Percentiles rank a stretch among this genome's conserved stretches.
phyloP scores from a whole-genome alignment of 768 basidiomycete genomes.

The Suillus subluteus region DNA sequence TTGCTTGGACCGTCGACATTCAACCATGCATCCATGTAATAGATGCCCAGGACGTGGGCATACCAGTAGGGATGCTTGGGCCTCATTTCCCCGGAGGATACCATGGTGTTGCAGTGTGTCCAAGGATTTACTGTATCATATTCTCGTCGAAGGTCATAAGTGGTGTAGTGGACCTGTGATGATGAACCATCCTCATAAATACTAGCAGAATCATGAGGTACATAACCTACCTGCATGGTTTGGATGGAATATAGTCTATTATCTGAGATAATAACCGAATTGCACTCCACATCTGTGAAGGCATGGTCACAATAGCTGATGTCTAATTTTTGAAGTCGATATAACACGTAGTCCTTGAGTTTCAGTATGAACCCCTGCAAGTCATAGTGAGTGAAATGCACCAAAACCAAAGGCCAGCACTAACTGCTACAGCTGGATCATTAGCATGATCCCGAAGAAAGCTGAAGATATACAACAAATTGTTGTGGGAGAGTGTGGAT shows the following conservation, averaged over 20 bases:
- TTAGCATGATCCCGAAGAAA: background rate
- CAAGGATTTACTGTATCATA: slow-evolving; percentile 27
- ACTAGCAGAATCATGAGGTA: too few species aligned
- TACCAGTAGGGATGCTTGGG: slow-evolving; percentile 41
- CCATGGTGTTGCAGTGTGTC: slow-evolving; percentile 40
- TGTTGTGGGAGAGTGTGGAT: background rate
- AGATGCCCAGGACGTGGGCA: slow-evolving; percentile 37
- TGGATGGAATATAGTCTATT: background rate
- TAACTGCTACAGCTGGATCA: background rate
- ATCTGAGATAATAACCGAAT: background rate
- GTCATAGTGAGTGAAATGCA: too few species aligned
- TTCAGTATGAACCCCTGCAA: background rate
- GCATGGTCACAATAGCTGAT: background rate
- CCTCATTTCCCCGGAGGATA: slow-evolving; percentile 19
- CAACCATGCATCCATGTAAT: slow-evolving; percentile 22
- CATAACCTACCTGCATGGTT: background rate
- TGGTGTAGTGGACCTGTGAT: slow-evolving; percentile 18
- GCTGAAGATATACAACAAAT: background rate
- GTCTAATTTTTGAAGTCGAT: background rate
- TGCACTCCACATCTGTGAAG: background rate
- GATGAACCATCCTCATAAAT: background rate
- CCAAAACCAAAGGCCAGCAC: too few species aligned
- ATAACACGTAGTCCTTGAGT: background rate
- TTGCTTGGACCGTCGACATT: background rate
- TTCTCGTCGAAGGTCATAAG: slow-evolving; percentile 21